These are phyloP conservation scores for Mycena polygramma DNA, from an alignment of 768 basidiomycete species.

Conservation along the genomic window DNA sequence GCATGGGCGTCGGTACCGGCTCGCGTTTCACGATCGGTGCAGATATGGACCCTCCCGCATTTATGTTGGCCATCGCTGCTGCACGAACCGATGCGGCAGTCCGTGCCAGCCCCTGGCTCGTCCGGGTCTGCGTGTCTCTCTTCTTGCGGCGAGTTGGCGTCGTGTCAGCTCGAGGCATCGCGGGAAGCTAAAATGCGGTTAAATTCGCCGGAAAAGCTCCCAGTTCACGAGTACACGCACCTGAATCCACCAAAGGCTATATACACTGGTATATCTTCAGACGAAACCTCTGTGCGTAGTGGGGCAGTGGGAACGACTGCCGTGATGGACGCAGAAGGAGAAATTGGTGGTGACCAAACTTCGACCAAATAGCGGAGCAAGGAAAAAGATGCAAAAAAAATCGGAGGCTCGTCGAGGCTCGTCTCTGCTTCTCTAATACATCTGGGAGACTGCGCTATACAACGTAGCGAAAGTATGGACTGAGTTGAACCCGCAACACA, in stretches of 20 bases:
- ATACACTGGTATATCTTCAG: neutral
- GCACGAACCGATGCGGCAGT: constrained; percentile 18
- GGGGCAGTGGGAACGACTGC: too few species aligned
- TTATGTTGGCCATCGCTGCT: neutral
- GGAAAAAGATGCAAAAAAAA: neutral
- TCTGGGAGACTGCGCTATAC: too few species aligned
- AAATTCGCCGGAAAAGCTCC: neutral
- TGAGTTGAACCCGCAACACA: too few species aligned
- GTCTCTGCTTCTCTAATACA: too few species aligned
- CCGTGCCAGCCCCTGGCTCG: constrained; percentile 6
- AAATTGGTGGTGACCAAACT: neutral
- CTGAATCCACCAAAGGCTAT: neutral
- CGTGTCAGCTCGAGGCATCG: constrained; percentile 19
- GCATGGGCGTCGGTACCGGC: neutral
- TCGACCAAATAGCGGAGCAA: neutral
- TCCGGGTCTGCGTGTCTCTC: neutral
- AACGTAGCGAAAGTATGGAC: too few species aligned
- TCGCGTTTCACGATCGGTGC: constrained; percentile 22
- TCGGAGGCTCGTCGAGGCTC: too few species aligned
- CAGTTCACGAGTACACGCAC: neutral
- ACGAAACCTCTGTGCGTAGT: neutral
- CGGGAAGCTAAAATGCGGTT: neutral
- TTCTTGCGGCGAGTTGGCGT: constrained; percentile 12
- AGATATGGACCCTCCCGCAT: constrained; percentile 9
- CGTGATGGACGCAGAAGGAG: constrained; percentile 6